phyloP scores from a whole-genome alignment of 2,329 filamentous ascomycete genomes.

The Fusarium metavorans region DNA sequence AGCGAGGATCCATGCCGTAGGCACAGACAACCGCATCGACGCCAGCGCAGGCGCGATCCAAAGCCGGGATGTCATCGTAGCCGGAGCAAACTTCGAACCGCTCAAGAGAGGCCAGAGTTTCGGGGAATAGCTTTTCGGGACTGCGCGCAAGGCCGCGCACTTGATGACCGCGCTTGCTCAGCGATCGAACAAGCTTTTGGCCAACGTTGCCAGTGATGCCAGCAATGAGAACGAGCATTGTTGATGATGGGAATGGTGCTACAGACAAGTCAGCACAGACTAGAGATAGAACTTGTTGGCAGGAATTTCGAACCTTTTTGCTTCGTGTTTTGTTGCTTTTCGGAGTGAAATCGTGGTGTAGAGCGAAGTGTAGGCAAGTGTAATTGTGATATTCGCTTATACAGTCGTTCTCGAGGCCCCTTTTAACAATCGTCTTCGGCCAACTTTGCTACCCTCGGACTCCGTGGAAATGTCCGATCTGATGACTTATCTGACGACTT shows the following conservation, averaged over 20 bases:
- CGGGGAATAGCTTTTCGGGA: background rate
- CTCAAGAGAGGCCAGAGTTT: background rate
- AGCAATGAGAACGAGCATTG: background rate
- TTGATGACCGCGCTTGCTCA: background rate
- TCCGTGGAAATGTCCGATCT: background rate
- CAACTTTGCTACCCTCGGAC: background rate
- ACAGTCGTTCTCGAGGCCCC: background rate
- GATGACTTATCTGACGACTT: background rate
- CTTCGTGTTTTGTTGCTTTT: background rate
- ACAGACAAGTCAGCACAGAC: background rate
- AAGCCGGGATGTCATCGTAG: background rate
- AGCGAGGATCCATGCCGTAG: background rate
- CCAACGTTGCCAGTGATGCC: background rate
- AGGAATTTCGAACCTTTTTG: background rate
- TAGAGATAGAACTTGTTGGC: background rate
- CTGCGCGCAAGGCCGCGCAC: background rate
- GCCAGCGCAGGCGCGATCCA: background rate
- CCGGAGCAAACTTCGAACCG: background rate
- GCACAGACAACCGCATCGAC: background rate
- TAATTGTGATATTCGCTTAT: too few species aligned
- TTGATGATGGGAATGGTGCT: background rate
- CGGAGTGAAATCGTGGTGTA: background rate
- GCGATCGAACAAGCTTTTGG: background rate
- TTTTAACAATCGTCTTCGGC: background rate
- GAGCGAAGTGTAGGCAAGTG: too few species aligned